These are phyloP conservation scores for Annulohypoxylon bovei DNA, from an alignment of 495 filamentous ascomycete species.

Conservation along the genomic window DNA sequence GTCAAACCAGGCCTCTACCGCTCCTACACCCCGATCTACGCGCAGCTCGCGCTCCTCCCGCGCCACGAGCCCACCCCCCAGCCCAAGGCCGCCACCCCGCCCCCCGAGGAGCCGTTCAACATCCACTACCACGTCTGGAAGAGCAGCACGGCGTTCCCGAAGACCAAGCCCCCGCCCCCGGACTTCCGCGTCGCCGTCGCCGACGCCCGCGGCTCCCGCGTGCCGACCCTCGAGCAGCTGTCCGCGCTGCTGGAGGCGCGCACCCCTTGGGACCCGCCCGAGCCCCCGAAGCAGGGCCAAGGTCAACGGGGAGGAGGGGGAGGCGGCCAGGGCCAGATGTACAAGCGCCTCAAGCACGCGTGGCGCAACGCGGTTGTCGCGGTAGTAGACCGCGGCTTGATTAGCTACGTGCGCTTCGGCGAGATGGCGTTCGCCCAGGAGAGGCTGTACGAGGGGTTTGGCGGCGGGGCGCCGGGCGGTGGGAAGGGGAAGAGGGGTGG, in stretches of 20 bases:
- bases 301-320: slow-evolving; percentile 5
- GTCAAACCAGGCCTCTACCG: slow-evolving; percentile 81
- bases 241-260: slow-evolving; percentile 69
- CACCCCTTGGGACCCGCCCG: slow-evolving; percentile 71
- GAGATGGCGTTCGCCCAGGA: slow-evolving; percentile 85
- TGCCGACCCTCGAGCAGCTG: slow-evolving; percentile 79
- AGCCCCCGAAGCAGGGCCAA: slow-evolving; percentile 57
- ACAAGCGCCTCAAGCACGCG: slow-evolving; percentile 81
- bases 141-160: slow-evolving; percentile 69
- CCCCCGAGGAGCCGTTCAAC: slow-evolving; percentile 67
- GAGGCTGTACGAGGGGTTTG: slow-evolving; percentile 66
- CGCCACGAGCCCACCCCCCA: slow-evolving; percentile 68
- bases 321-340: slow-evolving; percentile 54
- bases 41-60: slow-evolving; percentile 77
- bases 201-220: slow-evolving; percentile 72
- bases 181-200: slow-evolving; percentile 86
- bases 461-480: slow-evolving; percentile 49
- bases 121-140: slow-evolving; percentile 85
- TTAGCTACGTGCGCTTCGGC: slow-evolving; percentile 82
- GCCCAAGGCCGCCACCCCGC: slow-evolving; percentile 26
- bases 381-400: slow-evolving; percentile 87
- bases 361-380: slow-evolving; percentile 86
- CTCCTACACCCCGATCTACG: slow-evolving; percentile 80
- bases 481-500: slow-evolving; percentile 55
- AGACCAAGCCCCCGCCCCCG: slow-evolving; percentile 75